Base-by-base conservation (phyloP, 257 asterid genomes). In the Nemophila menziesii region DNA sequence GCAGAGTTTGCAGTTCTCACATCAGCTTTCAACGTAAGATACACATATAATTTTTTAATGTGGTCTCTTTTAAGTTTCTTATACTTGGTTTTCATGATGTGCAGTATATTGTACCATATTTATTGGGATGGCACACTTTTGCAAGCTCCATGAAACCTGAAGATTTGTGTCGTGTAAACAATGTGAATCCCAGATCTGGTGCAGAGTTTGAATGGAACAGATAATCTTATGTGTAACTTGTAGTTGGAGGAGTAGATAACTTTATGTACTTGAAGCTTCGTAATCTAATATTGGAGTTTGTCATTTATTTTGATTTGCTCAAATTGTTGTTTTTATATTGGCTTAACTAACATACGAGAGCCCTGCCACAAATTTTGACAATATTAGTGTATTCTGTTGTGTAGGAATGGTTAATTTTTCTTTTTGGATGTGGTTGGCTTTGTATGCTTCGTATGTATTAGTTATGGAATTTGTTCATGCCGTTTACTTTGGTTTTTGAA, bases 61-160 rank as follows among this genome's bases (percentile, higher is more conserved):
- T 44, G 14, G 19, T 27, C 45, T 11, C 53, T 8, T 10, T 39
- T 18, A 22, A 15, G 2, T 34, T 20, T 44, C 64, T 57, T 39
- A 43, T 45, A 29, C 43, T 39, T 16, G 50, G 47, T 48, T 43
- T 17, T 58, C 46, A 37, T 47, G 46, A 16, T 48, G 23, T 61
- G 81, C 93, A 89, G 98, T 89, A 67, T 55, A 50, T 89, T 44
- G 22, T 89, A 49, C 95, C 97, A 16, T 74, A 74, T 79, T 82
- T 89, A 29, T 23, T 89, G 53, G 97, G 97, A 18, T 89, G 97
- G 97, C 75, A 84, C 57, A 72, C 93, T 51, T 79, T 79, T 39
- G 90, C 72, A 23, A 77, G 61, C 62, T 68, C 94, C 53, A 60
- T 78, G 38, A 76, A 47, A 64, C 86, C 92, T 14, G 95, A 80